Evolutionary conservation across 805 yeast species (phyloP), one percentile per base, ranked within the genome.

Genomic region (Tetrapisispora namnaoensis): DNA sequence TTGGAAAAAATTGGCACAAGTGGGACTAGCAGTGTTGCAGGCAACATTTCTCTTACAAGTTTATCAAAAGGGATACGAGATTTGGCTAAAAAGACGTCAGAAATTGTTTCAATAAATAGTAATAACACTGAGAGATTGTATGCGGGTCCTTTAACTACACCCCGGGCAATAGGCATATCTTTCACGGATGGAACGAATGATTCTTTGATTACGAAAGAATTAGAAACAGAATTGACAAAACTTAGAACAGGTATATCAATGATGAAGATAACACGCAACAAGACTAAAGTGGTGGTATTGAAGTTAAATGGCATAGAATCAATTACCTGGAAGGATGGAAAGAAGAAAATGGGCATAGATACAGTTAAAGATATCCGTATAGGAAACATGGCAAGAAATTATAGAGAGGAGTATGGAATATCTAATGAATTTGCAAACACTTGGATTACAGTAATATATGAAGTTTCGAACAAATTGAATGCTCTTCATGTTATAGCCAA

Each of bases 381-480:
- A 3, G 86, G 82, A 2, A 76, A 74, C 20, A 86, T 84, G 57
- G 96, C 96, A 1, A 75, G 77, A 35, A 86, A 87, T 55, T 91
- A 89, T 61, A 69, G 96, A 51, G 96, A 90, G 60, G 95, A 89
- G 63, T 78, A 86, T 55, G 81, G 83, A 36, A 76, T 88, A 1
- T 77, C 89, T 1, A 69, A 78, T 35, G 88, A 83, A 45, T 77
- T 75, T 47, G 79, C 80, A 41, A 70, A 72, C 13, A 66, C 77
- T 9, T 91, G 99, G 99, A 74, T 87, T 0, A 82, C 95, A 0
- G 76, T 91, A 32, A 78, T 88, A 13, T 91, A 87, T 60, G 77
- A 78, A 53, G 72, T 75, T 7, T 71, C 77, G 6, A 79, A 76
- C 2, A 86, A 83, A 60, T 69, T 87, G 42, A 86, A 87, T 57